Conservation (phyloP, 768 basidiomycete genomes). For the Termitomyces sp. region DNA sequence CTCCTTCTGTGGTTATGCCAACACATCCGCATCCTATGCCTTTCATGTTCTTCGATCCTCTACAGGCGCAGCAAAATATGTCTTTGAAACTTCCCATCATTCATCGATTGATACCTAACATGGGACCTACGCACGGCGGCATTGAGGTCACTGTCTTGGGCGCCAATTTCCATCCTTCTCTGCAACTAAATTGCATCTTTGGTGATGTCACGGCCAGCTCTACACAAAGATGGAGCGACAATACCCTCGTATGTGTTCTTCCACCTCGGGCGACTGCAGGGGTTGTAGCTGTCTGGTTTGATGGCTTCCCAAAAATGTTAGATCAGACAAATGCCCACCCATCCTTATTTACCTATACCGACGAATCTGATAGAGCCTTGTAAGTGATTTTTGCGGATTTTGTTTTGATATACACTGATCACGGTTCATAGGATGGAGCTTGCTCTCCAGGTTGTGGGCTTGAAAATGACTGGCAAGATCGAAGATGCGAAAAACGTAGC, state of each 20-base stretch:
- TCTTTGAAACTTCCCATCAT: conserved; percentile 64
- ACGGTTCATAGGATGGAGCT: conserved; percentile 75
- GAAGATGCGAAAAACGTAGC: conserved; percentile 93
- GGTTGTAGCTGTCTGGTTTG: conserved; percentile 86
- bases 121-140: conserved; percentile 86
- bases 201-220: conserved; percentile 78
- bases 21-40: conserved; percentile 41
- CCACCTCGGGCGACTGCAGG: conserved; percentile 82
- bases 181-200: conserved; percentile 76
- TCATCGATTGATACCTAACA: conserved; percentile 78
- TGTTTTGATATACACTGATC: conserved; percentile 8
- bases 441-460: conserved; percentile 88
- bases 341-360: conserved; percentile 83
- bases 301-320: conserved; percentile 61
- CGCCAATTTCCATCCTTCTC: conserved; percentile 75
- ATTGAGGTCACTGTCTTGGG: conserved; percentile 94
- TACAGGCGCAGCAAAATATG: conserved; percentile 39
- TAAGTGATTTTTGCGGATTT: conserved; percentile 35
- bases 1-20: conserved; percentile 23
- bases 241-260: conserved; percentile 85
- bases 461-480: conserved; percentile 95
- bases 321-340: conserved; percentile 44
- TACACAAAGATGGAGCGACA: conserved; percentile 89
- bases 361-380: conserved; percentile 86
- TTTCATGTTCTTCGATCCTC: conserved; percentile 57